Evolutionary conservation across 2,329 filamentous ascomycete genomes (phyloP), one percentile per base, ranked within the genome.

Genomic region (Aspergillus tanneri): DNA sequence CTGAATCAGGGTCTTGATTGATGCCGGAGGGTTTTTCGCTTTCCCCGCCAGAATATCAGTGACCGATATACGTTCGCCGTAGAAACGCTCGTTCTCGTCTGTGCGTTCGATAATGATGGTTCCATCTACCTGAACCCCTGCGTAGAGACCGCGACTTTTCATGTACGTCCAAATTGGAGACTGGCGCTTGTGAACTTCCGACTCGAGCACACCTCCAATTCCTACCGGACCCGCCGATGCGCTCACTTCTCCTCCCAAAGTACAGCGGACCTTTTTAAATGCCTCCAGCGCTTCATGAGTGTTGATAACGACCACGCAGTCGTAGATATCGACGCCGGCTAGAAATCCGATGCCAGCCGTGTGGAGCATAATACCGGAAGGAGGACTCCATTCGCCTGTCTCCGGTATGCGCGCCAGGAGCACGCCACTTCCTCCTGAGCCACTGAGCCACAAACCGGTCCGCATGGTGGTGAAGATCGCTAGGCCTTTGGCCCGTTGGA

Each of bases 391-490:
- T 55, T 85, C 85, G 5, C 91, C 90, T 57, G 95, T 90, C 19
- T 87, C 85, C 62, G 71, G 69, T 23, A 88, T 87, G 57, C 89
- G 83, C 14, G 86, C 91, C 50, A 96, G 83, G 30, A 97, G 77
- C 30, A 97, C 81, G 42, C 92, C 92, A 48, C 89, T 92, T 30
- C 92, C 92, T 22, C 91, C 91, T 12, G 90, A 91, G 37, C 92
- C 92, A 37, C 88, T 92, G 59, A 95, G 79, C 88, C 91, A 96
- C 24, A 96, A 75, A 10, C 92, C 92, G 11, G 89, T 92, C 50
- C 92, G 85, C 90, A 96, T 95, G 23, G 90, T 95, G 1, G 91
- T 96, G 73, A 96, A 96, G 58, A 97, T 88, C 46, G 90, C 91
- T 49, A 97, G 80, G 9, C 90, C 92, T 58, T 92, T 90, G 22